phyloP scores from a whole-genome alignment of 208 protist species.

The Trypanosoma boissoni region DNA sequence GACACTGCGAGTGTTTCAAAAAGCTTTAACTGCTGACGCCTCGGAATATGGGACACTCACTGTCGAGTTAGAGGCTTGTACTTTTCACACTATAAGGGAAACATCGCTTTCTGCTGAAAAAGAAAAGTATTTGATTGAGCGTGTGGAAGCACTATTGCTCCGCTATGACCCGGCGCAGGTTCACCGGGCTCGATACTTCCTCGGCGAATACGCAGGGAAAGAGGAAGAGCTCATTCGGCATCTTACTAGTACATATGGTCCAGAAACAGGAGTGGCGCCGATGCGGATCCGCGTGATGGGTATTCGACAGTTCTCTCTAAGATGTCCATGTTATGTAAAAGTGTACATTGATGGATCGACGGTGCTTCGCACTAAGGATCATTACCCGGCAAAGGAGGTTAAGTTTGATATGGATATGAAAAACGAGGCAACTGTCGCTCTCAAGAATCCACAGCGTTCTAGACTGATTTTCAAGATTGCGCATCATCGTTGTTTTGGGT shows the following conservation, averaged over 20 bases:
- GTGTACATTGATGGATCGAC: constrained; percentile 47
- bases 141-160: constrained; percentile 30
- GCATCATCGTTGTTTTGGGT: constrained; percentile 36
- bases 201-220: constrained; percentile 38
- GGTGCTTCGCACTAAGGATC: constrained; percentile 54
- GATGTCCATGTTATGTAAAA: constrained; percentile 63
- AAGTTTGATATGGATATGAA: constrained; percentile 53
- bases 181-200: constrained; percentile 60
- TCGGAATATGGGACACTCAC: constrained; percentile 35
- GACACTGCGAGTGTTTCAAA: constrained; percentile 41
- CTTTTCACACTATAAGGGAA: constrained; percentile 37
- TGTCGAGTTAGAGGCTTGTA: constrained; percentile 51
- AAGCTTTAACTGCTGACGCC: constrained; percentile 43
- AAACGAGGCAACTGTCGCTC: constrained; percentile 55
- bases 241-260: constrained; percentile 24
- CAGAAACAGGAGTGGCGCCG: constrained; percentile 37
- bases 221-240: constrained; percentile 36
- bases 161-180: constrained; percentile 50
- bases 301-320: constrained; percentile 40
- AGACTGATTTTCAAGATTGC: constrained; percentile 53
- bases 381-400: constrained; percentile 26
- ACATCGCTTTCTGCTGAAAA: constrained; percentile 2
- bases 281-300: constrained; percentile 71
- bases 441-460: constrained; percentile 43
- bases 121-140: constrained; percentile 22